Evolutionary conservation across 441 rosid genomes (phyloP).

Genomic region (Hura crepitans): DNA sequence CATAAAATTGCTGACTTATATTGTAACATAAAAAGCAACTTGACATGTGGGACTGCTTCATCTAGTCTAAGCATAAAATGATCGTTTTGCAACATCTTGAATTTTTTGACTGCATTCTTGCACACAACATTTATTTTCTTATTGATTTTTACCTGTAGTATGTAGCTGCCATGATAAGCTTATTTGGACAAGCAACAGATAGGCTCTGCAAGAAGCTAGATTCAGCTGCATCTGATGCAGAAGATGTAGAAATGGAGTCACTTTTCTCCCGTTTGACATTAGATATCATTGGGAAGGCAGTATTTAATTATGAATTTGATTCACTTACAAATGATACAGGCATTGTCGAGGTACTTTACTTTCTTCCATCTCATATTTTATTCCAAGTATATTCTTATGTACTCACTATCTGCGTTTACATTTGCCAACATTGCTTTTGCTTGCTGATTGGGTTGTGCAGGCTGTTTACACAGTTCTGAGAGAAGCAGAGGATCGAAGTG

Average conservation of each 20-base stretch:
- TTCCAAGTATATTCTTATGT: not conserved
- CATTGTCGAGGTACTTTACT: constrained; percentile 69
- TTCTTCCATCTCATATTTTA: constrained; percentile 9
- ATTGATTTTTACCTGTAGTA: constrained; percentile 45
- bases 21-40: not conserved
- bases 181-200: constrained; percentile 86
- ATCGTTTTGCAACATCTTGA: not conserved
- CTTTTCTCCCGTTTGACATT: constrained; percentile 92
- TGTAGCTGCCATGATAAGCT: constrained; percentile 85
- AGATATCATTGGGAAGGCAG: constrained; percentile 94
- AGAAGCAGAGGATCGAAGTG: constrained; percentile 96
- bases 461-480: constrained; percentile 89
- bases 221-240: constrained; percentile 69
- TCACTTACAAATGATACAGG: constrained; percentile 89
- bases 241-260: constrained; percentile 94
- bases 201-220: constrained; percentile 88
- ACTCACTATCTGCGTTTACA: constrained; percentile 16
- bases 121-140: constrained; percentile 12
- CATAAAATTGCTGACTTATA: not conserved
- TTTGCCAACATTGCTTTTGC: constrained; percentile 1
- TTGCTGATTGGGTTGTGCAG: constrained; percentile 34
- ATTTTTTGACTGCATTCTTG: not conserved
- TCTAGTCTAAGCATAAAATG: not conserved
- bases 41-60: not conserved
- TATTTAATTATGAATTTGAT: constrained; percentile 92